phyloP scores from a whole-genome alignment of 2,329 filamentous ascomycete genomes.

The Aschersonia sp. region DNA sequence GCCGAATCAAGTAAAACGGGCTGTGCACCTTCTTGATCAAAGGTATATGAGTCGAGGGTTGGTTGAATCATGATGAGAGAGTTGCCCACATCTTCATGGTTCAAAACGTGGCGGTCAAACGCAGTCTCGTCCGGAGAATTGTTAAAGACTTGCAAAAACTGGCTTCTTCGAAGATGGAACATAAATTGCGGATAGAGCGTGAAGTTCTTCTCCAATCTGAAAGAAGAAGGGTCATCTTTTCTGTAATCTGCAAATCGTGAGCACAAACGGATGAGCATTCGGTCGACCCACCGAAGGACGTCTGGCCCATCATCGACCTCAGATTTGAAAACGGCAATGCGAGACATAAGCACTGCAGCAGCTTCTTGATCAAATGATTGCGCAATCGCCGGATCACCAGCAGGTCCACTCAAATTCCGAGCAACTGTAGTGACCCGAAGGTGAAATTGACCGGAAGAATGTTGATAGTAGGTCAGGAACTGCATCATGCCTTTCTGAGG shows the following conservation, averaged over 20 bases:
- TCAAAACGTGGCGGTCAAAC: constrained; percentile 95
- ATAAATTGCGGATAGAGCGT: constrained; percentile 98
- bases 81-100: constrained; percentile 94
- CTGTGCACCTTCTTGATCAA: constrained; percentile 84
- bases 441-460: constrained; percentile 92
- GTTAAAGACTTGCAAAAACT: constrained; percentile 98
- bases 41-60: constrained; percentile 91
- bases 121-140: constrained; percentile 98
- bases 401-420: constrained; percentile 79
- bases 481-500: constrained; percentile 94
- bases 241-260: constrained; percentile 95
- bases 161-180: constrained; percentile 94
- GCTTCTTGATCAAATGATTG: constrained; percentile 98
- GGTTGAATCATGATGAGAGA: constrained; percentile 98
- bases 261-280: constrained; percentile 94
- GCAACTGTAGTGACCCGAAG: constrained; percentile 90
- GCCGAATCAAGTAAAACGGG: constrained; percentile 94
- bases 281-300: constrained; percentile 92
- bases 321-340: constrained; percentile 97
- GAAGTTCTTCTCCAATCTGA: constrained; percentile 96
- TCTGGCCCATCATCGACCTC: constrained; percentile 98
- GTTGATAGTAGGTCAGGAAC: constrained; percentile 97
- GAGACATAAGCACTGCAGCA: constrained; percentile 94
- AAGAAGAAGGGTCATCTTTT: constrained; percentile 95
- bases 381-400: constrained; percentile 85